These are phyloP conservation scores for Drechslerella dactyloides DNA, from an alignment of 2,329 filamentous ascomycete species.

Conservation along the genomic window DNA sequence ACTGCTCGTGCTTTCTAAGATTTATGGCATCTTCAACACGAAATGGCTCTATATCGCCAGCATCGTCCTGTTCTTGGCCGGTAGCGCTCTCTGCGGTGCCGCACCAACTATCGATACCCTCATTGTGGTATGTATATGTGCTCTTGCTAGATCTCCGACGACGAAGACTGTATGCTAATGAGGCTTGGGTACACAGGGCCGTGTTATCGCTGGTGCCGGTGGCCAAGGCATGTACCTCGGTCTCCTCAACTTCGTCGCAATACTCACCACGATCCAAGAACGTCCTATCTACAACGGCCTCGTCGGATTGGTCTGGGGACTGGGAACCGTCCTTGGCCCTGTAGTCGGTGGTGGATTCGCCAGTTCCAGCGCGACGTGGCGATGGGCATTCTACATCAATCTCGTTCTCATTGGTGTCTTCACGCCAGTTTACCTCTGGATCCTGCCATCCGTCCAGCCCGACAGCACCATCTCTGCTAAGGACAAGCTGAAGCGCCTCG, in stretches of 20 bases:
- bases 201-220: slow-evolving; percentile 61
- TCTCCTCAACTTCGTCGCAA: slow-evolving; percentile 55
- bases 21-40: slow-evolving; percentile 60
- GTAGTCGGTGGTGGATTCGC: slow-evolving; percentile 62
- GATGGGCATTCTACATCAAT: slow-evolving; percentile 66
- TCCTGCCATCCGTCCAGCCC: slow-evolving; percentile 58
- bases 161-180: slow-evolving; percentile 1
- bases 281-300: slow-evolving; percentile 56
- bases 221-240: slow-evolving; percentile 61
- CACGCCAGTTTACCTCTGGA: slow-evolving; percentile 61
- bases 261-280: slow-evolving; percentile 56
- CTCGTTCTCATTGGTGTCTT: slow-evolving; percentile 61
- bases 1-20: slow-evolving; percentile 57
- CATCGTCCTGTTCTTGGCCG: slow-evolving; percentile 56
- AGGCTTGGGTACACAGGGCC: slow-evolving; percentile 57
- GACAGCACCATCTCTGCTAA: slow-evolving; percentile 34
- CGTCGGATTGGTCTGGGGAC: slow-evolving; percentile 57
- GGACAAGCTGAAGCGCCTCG: slow-evolving; percentile 58
- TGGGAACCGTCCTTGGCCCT: slow-evolving; percentile 62
- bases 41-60: slow-evolving; percentile 59
- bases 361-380: slow-evolving; percentile 59
- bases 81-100: slow-evolving; percentile 56
- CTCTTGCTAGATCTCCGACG: too few relatives aligned
- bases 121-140: slow-evolving; percentile 38
- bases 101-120: slow-evolving; percentile 56